A percentile compares a stretch with the other conserved stretches of the same genome.
Evolutionary conservation across 768 basidiomycete species (phyloP).

Genomic region (Suillus subluteus): DNA sequence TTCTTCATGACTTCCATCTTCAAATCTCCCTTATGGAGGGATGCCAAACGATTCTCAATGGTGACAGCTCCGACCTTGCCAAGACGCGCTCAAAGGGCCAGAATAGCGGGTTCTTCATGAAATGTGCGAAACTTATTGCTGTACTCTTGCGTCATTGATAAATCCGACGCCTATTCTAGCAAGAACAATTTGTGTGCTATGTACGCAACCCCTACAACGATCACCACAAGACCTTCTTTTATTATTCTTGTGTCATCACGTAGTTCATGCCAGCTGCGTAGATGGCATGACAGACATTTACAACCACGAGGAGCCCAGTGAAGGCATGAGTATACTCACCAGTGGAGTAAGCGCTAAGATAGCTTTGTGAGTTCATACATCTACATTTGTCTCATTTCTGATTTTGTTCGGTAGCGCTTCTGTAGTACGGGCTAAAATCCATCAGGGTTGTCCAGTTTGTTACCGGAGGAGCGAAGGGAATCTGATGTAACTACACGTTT

Average conservation of each 20-base stretch:
- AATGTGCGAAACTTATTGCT: slow-evolving; percentile 52
- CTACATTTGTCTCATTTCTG: slow-evolving; percentile 11
- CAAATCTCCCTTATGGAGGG: slow-evolving; percentile 94
- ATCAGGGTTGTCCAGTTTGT: slow-evolving; percentile 81
- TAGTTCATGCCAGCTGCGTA: slow-evolving; percentile 81
- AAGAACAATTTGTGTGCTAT: slow-evolving; percentile 68
- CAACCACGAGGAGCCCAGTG: slow-evolving; percentile 57
- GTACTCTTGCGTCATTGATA: neutral
- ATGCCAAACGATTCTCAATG: slow-evolving; percentile 83
- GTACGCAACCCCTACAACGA: slow-evolving; percentile 59
- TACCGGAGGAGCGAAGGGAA: slow-evolving; percentile 58
- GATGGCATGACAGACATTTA: slow-evolving; percentile 68
- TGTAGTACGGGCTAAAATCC: slow-evolving; percentile 64
- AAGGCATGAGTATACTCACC: slow-evolving; percentile 41
- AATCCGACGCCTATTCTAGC: slow-evolving; percentile 41
- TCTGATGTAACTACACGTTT: slow-evolving; percentile 22
- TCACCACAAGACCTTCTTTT: slow-evolving; percentile 63
- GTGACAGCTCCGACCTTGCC: slow-evolving; percentile 79
- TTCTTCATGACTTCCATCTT: slow-evolving; percentile 93
- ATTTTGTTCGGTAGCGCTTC: slow-evolving; percentile 55
- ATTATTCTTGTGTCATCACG: slow-evolving; percentile 86
- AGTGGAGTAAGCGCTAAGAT: slow-evolving; percentile 69
- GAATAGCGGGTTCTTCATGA: slow-evolving; percentile 76
- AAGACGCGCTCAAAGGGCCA: slow-evolving; percentile 73
- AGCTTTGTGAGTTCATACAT: slow-evolving; percentile 62